Conservation (phyloP, 805 yeast genomes). For the Kodamaea lidongshanica region DNA sequence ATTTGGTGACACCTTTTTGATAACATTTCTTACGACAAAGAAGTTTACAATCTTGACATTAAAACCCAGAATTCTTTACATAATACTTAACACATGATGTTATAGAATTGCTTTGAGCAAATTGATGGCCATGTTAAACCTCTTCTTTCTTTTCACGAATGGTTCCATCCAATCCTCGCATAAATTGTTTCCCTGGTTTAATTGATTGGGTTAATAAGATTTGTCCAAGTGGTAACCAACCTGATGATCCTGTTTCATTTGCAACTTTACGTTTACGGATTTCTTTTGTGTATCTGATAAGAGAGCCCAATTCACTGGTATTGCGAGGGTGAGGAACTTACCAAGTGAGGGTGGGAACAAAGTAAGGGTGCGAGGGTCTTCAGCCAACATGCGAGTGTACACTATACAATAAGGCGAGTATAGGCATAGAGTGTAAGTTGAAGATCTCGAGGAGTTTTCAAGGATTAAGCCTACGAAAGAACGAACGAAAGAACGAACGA, state of each 20-base stretch:
- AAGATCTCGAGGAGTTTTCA: too few species aligned
- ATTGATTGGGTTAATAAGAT: conserved; percentile 72
- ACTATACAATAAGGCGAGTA: too few species aligned
- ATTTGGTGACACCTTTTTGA: conserved; percentile 73
- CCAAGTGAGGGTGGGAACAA: too few species aligned
- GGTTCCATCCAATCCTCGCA: conserved; percentile 68
- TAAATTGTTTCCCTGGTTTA: conserved; percentile 33
- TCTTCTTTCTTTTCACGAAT: conserved; percentile 88
- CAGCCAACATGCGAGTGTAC: too few species aligned
- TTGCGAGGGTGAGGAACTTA: too few species aligned
- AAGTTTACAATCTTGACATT: conserved; percentile 79
- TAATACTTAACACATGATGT: conserved; percentile 93
- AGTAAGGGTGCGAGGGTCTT: too few species aligned
- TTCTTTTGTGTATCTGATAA: conserved; percentile 88
- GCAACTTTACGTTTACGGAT: conserved; percentile 84
- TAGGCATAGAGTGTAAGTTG: too few species aligned
- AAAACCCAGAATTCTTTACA: conserved; percentile 96
- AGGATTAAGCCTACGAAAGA: too few species aligned
- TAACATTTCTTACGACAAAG: conserved; percentile 78
- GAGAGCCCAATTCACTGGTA: conserved; percentile 85
- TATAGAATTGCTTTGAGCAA: conserved; percentile 93
- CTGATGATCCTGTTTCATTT: conserved; percentile 61
- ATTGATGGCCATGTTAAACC: conserved; percentile 93
- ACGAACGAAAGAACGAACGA: too few species aligned
- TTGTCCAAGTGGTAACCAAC: conserved; percentile 97